Conservation (phyloP, 2,329 filamentous ascomycete genomes). For the Nemania sp. region DNA sequence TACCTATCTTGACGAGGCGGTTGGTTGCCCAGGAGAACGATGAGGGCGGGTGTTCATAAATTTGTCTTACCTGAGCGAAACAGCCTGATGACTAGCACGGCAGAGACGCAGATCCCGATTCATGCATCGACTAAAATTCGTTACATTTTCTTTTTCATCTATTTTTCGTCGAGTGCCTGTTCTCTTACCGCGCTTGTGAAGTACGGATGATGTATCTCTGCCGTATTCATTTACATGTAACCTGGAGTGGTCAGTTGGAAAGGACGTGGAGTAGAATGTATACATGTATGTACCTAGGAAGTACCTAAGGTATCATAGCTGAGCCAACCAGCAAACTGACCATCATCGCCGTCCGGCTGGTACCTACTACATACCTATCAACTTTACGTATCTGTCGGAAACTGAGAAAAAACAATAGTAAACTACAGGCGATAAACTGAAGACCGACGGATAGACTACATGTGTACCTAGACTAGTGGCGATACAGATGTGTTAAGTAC, state of each 20-base stretch:
- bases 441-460: too few relatives aligned
- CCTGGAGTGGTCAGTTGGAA: not conserved
- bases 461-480: not conserved
- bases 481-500: not conserved
- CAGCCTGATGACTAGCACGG: slow-evolving; percentile 23
- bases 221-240: not conserved
- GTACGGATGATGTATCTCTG: slow-evolving; percentile 1
- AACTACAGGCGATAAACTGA: not conserved
- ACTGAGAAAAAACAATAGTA: slow-evolving; percentile 5
- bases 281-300: too few relatives aligned
- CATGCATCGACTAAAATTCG: slow-evolving; percentile 1
- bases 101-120: slow-evolving; percentile 29
- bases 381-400: not conserved
- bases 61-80: slow-evolving; percentile 19
- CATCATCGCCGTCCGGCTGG: not conserved
- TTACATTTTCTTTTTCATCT: not conserved
- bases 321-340: not conserved
- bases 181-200: not conserved
- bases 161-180: not conserved
- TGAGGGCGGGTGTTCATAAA: not conserved
- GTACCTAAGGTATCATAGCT: not conserved
- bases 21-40: not conserved
- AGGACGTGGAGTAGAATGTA: not conserved
- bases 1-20: too few relatives aligned
- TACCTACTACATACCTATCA: not conserved